Evolutionary conservation across 129 eudicot species (phyloP), one percentile per base, ranked within the genome.

Genomic region (Saposhnikovia divaricata): DNA sequence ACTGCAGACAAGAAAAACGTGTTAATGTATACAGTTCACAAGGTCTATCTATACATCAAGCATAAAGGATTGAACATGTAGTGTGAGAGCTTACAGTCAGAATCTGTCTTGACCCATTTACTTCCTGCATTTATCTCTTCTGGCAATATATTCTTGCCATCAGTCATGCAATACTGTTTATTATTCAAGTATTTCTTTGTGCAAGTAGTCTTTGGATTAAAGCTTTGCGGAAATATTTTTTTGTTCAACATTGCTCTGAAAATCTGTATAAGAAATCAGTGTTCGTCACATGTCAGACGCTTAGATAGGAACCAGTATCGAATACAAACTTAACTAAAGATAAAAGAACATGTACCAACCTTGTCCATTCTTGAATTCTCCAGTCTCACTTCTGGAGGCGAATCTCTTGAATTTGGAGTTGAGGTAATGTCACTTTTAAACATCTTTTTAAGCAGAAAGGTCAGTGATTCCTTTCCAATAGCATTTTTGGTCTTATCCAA

Each of bases 61-160:
- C 1, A 18, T 46, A 1, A 27, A 46, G 12, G 31, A 13, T 46
- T 12, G 5, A 74, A 9, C 10, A 5, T 77, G 34, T 43, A 81
- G 34, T 45, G 51, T 23, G 38, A 71, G 77, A n/a, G 80, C 96
- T 84, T 86, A 91, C 98, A 93, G 79, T 91, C 98, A 11, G 97
- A 89, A 85, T 93, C 98, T 37, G 95, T 93, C 82, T 89, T 93
- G 9, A 82, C 97, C 98, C 98, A 93, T 77, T 82, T 91, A 77
- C 93, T 88, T 80, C 87, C 84, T 23, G 85, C 86, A 16, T 43
- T 57, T 37, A 9, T 82, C 45, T 78, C 79, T 38, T 77, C 87
- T 55, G n/a, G 9, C 39, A 13, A 51, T 76, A 85, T 91, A 34
- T 88, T 87, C 6, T 88, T 89, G 27, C 79, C 77, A 65, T 86